Conservation (phyloP, 2,329 filamentous ascomycete genomes). For the Penicillium aurantiogriseum region DNA sequence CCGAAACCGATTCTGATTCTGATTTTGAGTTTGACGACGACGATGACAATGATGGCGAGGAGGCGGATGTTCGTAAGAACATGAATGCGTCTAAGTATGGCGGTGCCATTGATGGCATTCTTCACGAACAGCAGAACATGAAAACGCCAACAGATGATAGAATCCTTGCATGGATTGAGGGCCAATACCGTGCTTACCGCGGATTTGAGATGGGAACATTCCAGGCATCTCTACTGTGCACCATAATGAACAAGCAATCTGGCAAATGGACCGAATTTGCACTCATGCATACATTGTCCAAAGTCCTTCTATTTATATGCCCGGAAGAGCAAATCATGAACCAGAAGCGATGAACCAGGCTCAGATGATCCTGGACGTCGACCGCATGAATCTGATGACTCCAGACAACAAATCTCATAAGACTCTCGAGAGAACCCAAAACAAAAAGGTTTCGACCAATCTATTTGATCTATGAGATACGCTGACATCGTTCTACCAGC, state of each 20-base stretch:
- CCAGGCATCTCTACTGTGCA: constrained; percentile 13
- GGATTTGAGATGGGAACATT: no score
- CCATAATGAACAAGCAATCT: constrained; percentile 54
- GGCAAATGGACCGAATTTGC: constrained; percentile 54
- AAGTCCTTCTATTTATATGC: neutral
- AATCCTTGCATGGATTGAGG: no score
- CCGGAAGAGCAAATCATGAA: neutral
- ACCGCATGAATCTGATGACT: neutral
- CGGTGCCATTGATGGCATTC: no score
- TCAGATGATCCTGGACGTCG: neutral
- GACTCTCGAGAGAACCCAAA: neutral
- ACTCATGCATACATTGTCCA: constrained; percentile 2
- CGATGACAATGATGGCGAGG: no score
- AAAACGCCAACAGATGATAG: no score
- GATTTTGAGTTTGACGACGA: no score
- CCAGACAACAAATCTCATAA: neutral
- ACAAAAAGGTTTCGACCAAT: neutral
- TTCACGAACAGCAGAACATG: no score
- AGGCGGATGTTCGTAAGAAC: no score
- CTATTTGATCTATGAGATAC: neutral
- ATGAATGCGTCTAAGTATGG: no score
- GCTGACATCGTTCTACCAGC: neutral
- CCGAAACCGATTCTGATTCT: no score
- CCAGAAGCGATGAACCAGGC: neutral
- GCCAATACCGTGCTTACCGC: no score